Evolutionary conservation across 176 grass and related monocot species (phyloP).

Genomic region (Oryza glaberrima): DNA sequence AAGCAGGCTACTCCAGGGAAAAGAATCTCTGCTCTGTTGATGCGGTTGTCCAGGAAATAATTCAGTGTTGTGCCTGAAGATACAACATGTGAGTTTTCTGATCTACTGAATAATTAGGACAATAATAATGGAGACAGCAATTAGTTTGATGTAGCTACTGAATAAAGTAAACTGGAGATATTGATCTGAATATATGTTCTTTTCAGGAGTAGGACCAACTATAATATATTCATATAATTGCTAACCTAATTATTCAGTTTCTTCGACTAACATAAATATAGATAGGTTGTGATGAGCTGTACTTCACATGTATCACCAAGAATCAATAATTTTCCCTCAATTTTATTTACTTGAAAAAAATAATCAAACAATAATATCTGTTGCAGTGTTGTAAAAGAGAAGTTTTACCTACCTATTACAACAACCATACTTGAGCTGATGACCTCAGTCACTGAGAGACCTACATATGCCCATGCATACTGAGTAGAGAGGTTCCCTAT

Average conservation of each 20-base stretch:
- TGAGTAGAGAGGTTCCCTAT: conserved; percentile 76
- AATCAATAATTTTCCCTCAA: not conserved
- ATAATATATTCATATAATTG: not conserved
- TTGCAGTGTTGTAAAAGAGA: not conserved
- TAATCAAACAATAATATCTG: not conserved
- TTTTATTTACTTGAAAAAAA: no score
- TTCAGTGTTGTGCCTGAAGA: conserved; percentile 80
- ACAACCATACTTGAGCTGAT: conserved; percentile 74
- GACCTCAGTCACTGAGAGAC: conserved; percentile 77
- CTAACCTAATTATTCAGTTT: not conserved
- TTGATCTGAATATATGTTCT: not conserved
- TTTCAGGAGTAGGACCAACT: not conserved
- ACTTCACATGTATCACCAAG: conserved; percentile 6
- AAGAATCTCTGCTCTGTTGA: conserved; percentile 81
- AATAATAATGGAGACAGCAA: not conserved
- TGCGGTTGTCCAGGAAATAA: conserved; percentile 73
- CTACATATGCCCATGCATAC: conserved; percentile 82
- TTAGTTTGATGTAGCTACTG: not conserved
- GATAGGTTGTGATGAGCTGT: not conserved
- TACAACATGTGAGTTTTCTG: not conserved
- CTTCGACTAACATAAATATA: not conserved
- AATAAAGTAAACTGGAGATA: conserved; percentile 1
- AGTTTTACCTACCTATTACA: conserved; percentile 56
- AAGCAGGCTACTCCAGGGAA: conserved; percentile 80
- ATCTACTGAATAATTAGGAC: no score